Percentiles rank a stretch among this genome's conserved stretches.
These are phyloP conservation scores for Lachancea fermentati DNA, from an alignment of 805 yeast genomes.

Conservation along the genomic window DNA sequence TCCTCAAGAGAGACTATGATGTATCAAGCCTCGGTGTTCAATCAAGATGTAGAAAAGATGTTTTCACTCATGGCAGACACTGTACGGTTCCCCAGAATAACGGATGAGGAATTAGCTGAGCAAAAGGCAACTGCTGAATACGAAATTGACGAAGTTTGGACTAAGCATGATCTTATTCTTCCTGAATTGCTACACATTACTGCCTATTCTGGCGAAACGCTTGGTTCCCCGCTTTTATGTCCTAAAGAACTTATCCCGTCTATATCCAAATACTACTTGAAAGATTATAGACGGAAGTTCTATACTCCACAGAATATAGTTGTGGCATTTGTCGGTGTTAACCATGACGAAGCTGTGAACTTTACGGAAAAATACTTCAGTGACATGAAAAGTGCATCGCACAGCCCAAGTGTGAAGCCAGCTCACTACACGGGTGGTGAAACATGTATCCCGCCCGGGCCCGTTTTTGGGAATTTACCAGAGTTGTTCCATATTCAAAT, in stretches of 20 bases:
- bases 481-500: slow-evolving; percentile 81
- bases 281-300: slow-evolving; percentile 56
- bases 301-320: slow-evolving; percentile 79
- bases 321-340: slow-evolving; percentile 82
- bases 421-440: slow-evolving; percentile 60
- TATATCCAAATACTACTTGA: slow-evolving; percentile 48
- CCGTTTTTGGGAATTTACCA: slow-evolving; percentile 58
- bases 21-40: slow-evolving; percentile 93
- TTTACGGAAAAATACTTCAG: slow-evolving; percentile 62
- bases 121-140: slow-evolving; percentile 69
- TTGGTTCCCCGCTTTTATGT: slow-evolving; percentile 83
- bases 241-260: slow-evolving; percentile 61
- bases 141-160: slow-evolving; percentile 77
- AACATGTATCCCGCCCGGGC: slow-evolving; percentile 47
- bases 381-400: slow-evolving; percentile 40
- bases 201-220: slow-evolving; percentile 65
- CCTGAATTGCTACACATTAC: slow-evolving; percentile 88
- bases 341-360: slow-evolving; percentile 60
- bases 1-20: slow-evolving; percentile 87
- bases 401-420: slow-evolving; percentile 25
- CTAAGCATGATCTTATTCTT: slow-evolving; percentile 74
- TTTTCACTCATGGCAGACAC: slow-evolving; percentile 72
- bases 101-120: slow-evolving; percentile 65
- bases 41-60: slow-evolving; percentile 76
- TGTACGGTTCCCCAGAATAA: slow-evolving; percentile 60